Evolutionary conservation across 2,329 filamentous ascomycete genomes (phyloP), one percentile per base, ranked within the genome.

Genomic region (Myriosclerotinia curreyana): DNA sequence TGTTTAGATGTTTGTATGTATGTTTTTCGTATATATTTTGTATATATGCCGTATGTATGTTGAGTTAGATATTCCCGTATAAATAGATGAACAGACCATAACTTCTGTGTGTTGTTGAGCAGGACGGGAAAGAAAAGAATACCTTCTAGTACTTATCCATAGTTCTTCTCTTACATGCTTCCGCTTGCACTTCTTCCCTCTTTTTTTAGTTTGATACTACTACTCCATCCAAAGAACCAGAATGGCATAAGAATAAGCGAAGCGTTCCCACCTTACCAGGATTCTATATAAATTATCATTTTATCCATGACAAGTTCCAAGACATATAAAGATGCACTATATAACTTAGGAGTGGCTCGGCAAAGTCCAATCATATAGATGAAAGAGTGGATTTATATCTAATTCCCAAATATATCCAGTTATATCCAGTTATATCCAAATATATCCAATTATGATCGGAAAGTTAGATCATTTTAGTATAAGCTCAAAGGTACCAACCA

Each of bases 371-470:
- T 40, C 40, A 40, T 31, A 36, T 14, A 22, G 22, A 36, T 48
- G 40, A 22, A 28, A 56, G 34, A 12, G n/a, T 44, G 51, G 52
- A 46, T 28, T 46, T 22, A 31, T 1, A 14, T 25, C 55, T n/a
- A 56, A n/a, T 40, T 56, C n/a, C n/a, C n/a, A n/a, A n/a, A n/a
- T n/a, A n/a, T n/a, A n/a, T n/a, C n/a, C n/a, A n/a, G n/a, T n/a
- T n/a, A n/a, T n/a, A n/a, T n/a, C n/a, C n/a, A n/a, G n/a, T n/a
- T 1, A 48, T 22, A 44, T 48, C 60, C 60, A 62, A 62, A 56
- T 1, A 48, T 25, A 44, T 62, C 9, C 11, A 11, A 44, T 46
- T 8, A 34, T 20, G 8, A 44, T 36, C 49, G 59, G 59, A 22
- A 17, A 17, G 14, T 62, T 25, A 44, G 20, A 54, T 38, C n/a